A percentile compares a stretch with the other conserved stretches of the same genome.
Evolutionary conservation across 495 filamentous ascomycete genomes (phyloP).

Genomic region (Aspergillus sclerotioniger): DNA sequence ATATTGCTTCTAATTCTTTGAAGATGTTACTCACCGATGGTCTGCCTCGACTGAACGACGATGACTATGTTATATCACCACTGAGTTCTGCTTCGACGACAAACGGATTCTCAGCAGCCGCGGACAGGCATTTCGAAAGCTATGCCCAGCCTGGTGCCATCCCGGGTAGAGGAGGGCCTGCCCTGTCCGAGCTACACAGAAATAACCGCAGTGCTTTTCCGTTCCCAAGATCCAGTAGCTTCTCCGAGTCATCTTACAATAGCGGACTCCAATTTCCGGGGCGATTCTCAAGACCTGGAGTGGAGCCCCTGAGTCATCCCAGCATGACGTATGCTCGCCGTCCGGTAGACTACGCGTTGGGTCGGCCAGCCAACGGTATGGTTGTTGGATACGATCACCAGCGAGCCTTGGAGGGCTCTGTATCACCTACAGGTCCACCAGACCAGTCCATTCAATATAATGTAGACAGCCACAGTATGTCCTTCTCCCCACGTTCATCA

Average conservation of each 20-base stretch:
- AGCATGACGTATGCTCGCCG: constrained; percentile 35
- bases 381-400: constrained; percentile 33
- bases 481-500: not conserved
- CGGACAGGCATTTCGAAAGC: constrained; percentile 28
- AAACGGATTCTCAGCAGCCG: constrained; percentile 38
- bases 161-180: constrained; percentile 30
- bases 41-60: constrained; percentile 37
- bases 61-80: constrained; percentile 46
- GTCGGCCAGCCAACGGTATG: constrained; percentile 30
- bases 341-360: constrained; percentile 35
- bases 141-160: constrained; percentile 27
- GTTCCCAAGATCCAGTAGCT: constrained; percentile 41
- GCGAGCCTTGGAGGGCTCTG: constrained; percentile 37
- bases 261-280: constrained; percentile 33
- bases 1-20: constrained; percentile 20
- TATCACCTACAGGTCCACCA: constrained; percentile 38
- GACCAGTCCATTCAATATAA: constrained; percentile 27
- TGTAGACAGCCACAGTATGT: constrained; percentile 20
- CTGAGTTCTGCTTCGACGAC: constrained; percentile 42
- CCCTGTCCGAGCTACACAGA: constrained; percentile 34
- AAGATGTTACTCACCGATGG: constrained; percentile 40
- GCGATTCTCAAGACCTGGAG: constrained; percentile 30
- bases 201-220: constrained; percentile 34
- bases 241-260: constrained; percentile 41
- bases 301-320: constrained; percentile 27